Base-by-base conservation (phyloP, 768 basidiomycete species). In the Terana coerulea region DNA sequence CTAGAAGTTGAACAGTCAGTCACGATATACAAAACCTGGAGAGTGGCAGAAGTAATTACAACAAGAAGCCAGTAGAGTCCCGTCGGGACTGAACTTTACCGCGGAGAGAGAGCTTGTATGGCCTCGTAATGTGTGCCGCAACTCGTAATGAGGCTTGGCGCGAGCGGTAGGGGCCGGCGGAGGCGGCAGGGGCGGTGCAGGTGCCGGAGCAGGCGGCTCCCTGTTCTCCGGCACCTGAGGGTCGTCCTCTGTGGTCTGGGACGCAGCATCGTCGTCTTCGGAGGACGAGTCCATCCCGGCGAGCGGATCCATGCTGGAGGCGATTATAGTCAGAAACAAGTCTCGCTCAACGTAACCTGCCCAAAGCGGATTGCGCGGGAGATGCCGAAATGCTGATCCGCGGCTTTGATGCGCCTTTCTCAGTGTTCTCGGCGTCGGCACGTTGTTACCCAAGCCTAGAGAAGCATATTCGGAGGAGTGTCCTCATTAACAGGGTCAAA, bases 1-100 rank as follows among this genome's bases (percentile, higher is more conserved):
- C 89, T 91, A 55, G 7, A 19, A 9, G 8, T n/a, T 28, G 8
- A 33, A 26, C n/a, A 49, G 14, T n/a, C 19, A 10, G 57, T 10
- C 9, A 35, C 21, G n/a, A 5, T 19, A 19, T 39, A 22, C 21
- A 19, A 19, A 19, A 40, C 11, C 21, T 8, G 39, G 19, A 22
- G 5, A 40, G 15, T 33, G 31, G n/a, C 47, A 8, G 15, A 28
- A 33, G 11, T 8, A 60, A 65, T 51, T 63, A 95, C 94, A 85
- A 59, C 87, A 90, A n/a, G 91, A 92, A 15, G 92, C 92, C 19
- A 97, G 73, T 14, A 86, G 69, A 19, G 79, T 79, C 9, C 95
- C 95, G 64, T 95, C 89, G 0, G 88, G 88, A 61, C 91, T 92
- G 67, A 97, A 98, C 66, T 91, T 91, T 54, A 95, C 84, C 17